A percentile compares a stretch with the other conserved stretches of the same genome.
Evolutionary conservation across 2,329 filamentous ascomycete genomes (phyloP).

Genomic region (Arthrobotrys sphaeroides): DNA sequence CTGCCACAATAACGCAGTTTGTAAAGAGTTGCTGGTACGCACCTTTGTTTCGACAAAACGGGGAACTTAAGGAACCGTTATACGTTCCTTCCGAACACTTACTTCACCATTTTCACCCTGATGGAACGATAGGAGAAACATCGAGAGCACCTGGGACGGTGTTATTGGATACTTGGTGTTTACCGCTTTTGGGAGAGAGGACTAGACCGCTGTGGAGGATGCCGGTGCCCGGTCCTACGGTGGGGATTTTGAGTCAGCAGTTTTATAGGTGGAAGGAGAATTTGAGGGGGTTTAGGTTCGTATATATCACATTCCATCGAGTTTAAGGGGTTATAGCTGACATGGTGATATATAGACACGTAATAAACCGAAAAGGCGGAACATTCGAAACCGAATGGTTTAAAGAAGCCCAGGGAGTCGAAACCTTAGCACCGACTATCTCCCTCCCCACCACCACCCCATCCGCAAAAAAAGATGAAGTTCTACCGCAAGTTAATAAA

Average conservation of each 20-base stretch:
- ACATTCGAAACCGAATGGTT: constrained; percentile 31
- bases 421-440: neutral
- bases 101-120: constrained; percentile 31
- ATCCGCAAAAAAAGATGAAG: neutral
- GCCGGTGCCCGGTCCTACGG: constrained; percentile 69
- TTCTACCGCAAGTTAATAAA: neutral
- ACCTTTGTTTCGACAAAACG: constrained; percentile 12
- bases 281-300: constrained; percentile 73
- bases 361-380: constrained; percentile 41
- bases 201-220: constrained; percentile 74
- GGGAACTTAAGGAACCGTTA: constrained; percentile 33
- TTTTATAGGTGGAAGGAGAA: constrained; percentile 83
- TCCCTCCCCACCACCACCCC: constrained; percentile 4
- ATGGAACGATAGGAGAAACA: constrained; percentile 58
- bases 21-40: constrained; percentile 80
- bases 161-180: constrained; percentile 71
- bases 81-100: constrained; percentile 34
- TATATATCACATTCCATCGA: constrained; percentile 57
- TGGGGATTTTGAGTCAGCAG: constrained; percentile 64
- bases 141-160: constrained; percentile 73
- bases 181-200: constrained; percentile 56
- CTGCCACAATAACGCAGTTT: constrained; percentile 77
- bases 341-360: constrained; percentile 57
- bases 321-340: neutral
- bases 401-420: neutral